phyloP scores from a whole-genome alignment of 257 asterid genomes.

The Primulina tabacum region DNA sequence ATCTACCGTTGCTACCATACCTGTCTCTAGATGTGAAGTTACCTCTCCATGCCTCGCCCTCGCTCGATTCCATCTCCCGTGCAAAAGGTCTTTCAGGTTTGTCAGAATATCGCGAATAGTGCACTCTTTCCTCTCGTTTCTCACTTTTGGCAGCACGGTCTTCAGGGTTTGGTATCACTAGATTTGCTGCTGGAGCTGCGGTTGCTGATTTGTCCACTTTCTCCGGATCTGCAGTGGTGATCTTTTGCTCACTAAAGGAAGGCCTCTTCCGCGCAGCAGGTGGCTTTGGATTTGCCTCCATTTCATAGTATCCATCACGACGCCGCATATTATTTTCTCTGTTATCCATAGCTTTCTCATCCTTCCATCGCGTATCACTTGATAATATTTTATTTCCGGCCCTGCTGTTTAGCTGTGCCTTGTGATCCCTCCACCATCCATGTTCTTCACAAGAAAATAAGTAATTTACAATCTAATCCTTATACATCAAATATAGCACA shows the following conservation, averaged over 20 bases:
- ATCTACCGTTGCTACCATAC: conserved; percentile 24
- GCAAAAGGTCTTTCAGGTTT: conserved; percentile 43
- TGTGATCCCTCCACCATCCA: conserved; percentile 69
- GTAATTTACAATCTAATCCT: conserved; percentile 13
- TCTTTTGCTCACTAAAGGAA: conserved; percentile 75
- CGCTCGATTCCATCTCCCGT: conserved; percentile 43
- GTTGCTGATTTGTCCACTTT: conserved; percentile 36
- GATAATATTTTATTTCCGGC: conserved; percentile 29
- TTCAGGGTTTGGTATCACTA: conserved; percentile 33
- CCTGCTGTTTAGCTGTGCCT: conserved; percentile 39
- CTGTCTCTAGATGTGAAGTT: conserved; percentile 50
- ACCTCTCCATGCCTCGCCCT: conserved; percentile 46
- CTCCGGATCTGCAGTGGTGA: conserved; percentile 40
- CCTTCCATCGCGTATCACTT: conserved; percentile 37
- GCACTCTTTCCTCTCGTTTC: conserved; percentile 43
- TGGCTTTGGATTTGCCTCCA: conserved; percentile 57
- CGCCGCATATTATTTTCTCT: conserved; percentile 54
- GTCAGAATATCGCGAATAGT: conserved; percentile 33
- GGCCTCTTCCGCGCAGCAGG: conserved; percentile 54
- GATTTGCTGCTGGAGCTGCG: conserved; percentile 18
- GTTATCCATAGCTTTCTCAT: conserved; percentile 44
- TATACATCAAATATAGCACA: conserved; percentile 8
- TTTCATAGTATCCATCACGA: conserved; percentile 68
- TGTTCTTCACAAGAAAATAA: conserved; percentile 46
- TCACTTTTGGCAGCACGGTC: conserved; percentile 37